Evolutionary conservation across 371 early-diverging fungal genomes (phyloP).

Genomic region (Cladochytrium tenue): DNA sequence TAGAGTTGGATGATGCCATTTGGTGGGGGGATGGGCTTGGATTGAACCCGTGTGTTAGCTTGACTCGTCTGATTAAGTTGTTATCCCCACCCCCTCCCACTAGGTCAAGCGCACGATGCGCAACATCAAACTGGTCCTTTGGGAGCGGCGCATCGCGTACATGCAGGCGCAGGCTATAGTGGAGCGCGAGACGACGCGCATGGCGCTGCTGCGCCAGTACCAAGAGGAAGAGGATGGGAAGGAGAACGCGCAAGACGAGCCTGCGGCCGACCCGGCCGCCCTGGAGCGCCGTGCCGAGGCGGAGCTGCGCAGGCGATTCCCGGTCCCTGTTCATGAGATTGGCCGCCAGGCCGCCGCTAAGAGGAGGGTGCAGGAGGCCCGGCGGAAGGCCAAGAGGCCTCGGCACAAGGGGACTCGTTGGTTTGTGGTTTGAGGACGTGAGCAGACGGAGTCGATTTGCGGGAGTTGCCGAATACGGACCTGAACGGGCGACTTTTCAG

Average conservation of each 20-base stretch:
- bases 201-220: slow-evolving; percentile 4
- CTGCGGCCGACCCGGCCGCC: not conserved
- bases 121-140: slow-evolving; percentile 86
- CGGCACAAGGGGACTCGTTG: slow-evolving; percentile 19
- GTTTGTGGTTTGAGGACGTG: slow-evolving; percentile 17
- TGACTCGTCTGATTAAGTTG: no score
- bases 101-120: slow-evolving; percentile 92
- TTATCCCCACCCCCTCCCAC: not conserved
- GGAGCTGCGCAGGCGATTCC: slow-evolving; percentile 18
- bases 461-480: no score
- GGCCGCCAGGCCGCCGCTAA: slow-evolving; percentile 11
- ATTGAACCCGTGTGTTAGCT: not conserved
- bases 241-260: not conserved
- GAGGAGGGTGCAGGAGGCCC: slow-evolving; percentile 8
- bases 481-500: no score
- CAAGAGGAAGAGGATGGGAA: not conserved
- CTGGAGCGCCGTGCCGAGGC: slow-evolving; percentile 7
- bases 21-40: no score
- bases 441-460: no score
- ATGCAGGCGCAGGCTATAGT: slow-evolving; percentile 56
- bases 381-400: slow-evolving; percentile 11
- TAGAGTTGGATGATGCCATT: no score
- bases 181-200: slow-evolving; percentile 27
- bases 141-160: slow-evolving; percentile 80
- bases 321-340: slow-evolving; percentile 23